Evolutionary conservation across 208 protist species (phyloP).

Genomic region (Phytomonas francai): DNA sequence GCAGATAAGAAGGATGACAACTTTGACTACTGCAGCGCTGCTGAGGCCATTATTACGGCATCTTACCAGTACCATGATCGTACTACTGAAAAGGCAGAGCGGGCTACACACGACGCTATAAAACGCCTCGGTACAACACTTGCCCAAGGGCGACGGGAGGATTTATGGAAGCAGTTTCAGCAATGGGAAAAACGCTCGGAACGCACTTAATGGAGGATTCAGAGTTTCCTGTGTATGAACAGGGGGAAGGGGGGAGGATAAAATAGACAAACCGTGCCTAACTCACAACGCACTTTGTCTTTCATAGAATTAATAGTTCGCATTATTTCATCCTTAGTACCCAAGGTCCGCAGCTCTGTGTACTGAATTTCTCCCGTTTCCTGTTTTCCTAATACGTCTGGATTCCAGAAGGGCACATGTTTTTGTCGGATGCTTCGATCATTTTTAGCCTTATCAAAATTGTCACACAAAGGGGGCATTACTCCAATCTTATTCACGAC

Average conservation of each 20-base stretch:
- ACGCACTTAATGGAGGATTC: not conserved
- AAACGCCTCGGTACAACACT: not conserved
- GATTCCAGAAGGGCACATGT: not conserved
- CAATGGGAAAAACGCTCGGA: conserved; percentile 37
- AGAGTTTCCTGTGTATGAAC: not conserved
- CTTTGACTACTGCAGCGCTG: conserved; percentile 1
- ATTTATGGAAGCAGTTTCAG: conserved; percentile 58
- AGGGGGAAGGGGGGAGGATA: not conserved
- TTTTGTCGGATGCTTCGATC: not conserved
- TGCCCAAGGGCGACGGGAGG: conserved; percentile 7
- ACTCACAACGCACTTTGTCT: not conserved
- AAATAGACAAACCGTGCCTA: not conserved
- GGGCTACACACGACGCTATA: conserved; percentile 9
- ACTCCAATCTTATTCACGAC: not conserved
- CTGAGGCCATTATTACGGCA: not conserved
- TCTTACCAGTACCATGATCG: not conserved
- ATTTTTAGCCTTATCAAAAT: not conserved
- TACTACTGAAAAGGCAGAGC: conserved; percentile 17
- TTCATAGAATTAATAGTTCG: not conserved
- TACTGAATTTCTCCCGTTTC: not conserved
- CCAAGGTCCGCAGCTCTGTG: not conserved
- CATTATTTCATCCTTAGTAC: not conserved
- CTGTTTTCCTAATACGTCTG: not conserved
- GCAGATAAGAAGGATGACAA: not conserved
- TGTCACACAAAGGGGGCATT: not conserved